These are phyloP conservation scores for Penicillium odoratum DNA, from an alignment of 495 filamentous ascomycete species.

Conservation along the genomic window DNA sequence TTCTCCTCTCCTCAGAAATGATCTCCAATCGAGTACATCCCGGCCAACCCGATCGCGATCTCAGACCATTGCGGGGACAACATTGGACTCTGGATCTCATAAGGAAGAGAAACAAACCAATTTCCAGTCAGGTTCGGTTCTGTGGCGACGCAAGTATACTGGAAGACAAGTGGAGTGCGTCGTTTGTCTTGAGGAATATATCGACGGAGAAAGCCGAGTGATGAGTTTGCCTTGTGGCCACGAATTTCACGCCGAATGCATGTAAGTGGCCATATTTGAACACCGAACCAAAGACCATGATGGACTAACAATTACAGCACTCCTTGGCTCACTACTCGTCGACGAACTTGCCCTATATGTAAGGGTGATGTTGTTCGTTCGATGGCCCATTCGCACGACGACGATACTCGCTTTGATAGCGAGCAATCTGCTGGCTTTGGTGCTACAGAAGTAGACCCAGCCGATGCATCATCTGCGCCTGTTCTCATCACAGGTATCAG, in stretches of 20 bases:
- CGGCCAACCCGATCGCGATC: conserved; percentile 58
- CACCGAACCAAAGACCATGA: neutral
- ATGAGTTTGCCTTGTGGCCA: conserved; percentile 99
- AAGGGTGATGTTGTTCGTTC: conserved; percentile 90
- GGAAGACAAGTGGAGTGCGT: conserved; percentile 91
- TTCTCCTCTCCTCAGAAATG: conserved; percentile 65
- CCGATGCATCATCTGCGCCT: conserved; percentile 49
- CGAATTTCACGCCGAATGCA: conserved; percentile 97
- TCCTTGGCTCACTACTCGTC: conserved; percentile 94
- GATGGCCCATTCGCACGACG: conserved; percentile 46
- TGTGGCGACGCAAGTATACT: conserved; percentile 79
- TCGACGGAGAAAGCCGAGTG: conserved; percentile 89
- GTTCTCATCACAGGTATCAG: conserved; percentile 39
- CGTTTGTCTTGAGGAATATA: conserved; percentile 96
- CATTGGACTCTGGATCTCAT: conserved; percentile 33
- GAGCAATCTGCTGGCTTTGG: conserved; percentile 44
- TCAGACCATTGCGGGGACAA: conserved; percentile 60
- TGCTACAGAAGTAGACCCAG: conserved; percentile 13
- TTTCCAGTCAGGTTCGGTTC: conserved; percentile 52
- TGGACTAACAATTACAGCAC: conserved; percentile 56
- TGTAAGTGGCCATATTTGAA: conserved; percentile 64
- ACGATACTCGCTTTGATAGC: conserved; percentile 49
- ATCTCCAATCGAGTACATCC: conserved; percentile 28
- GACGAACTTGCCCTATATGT: conserved; percentile 95
- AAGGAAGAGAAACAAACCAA: conserved; percentile 40